phyloP scores from a whole-genome alignment of 352 stramenopile species.

The Phytophthora podocarpi region DNA sequence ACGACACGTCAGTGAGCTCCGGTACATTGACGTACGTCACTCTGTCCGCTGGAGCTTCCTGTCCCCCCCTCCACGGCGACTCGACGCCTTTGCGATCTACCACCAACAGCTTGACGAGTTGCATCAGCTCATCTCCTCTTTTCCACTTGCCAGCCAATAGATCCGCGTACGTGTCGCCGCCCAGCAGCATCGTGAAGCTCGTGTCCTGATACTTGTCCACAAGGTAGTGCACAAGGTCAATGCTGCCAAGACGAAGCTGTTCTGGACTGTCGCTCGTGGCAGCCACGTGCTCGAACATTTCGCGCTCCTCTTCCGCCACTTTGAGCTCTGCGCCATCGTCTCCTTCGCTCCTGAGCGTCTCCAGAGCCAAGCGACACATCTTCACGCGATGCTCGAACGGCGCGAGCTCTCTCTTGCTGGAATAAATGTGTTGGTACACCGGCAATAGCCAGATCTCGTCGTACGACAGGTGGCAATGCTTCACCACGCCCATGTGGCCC shows the following conservation, averaged over 20 bases:
- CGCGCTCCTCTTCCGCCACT: slow-evolving; percentile 67
- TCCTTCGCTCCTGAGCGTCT: slow-evolving; percentile 27
- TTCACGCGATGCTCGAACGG: slow-evolving; percentile 73
- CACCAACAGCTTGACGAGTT: slow-evolving; percentile 69
- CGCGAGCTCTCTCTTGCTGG: slow-evolving; percentile 74
- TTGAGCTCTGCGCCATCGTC: slow-evolving; percentile 36
- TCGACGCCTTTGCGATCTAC: slow-evolving; percentile 70
- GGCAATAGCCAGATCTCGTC: slow-evolving; percentile 91
- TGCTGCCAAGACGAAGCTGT: slow-evolving; percentile 60
- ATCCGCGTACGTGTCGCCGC: slow-evolving; percentile 86
- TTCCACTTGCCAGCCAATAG: slow-evolving; percentile 89
- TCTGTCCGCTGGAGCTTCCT: slow-evolving; percentile 1
- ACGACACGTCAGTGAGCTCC: slow-evolving; percentile 74
- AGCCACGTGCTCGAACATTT: slow-evolving; percentile 62
- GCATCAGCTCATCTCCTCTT: slow-evolving; percentile 71
- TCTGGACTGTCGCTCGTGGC: slow-evolving; percentile 28
- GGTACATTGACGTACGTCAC: slow-evolving; percentile 66
- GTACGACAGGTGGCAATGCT: slow-evolving; percentile 62
- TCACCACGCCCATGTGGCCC: slow-evolving; percentile 84
- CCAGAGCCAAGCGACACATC: slow-evolving; percentile 72
- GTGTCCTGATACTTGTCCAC: slow-evolving; percentile 46
- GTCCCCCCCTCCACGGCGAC: slow-evolving; percentile 35
- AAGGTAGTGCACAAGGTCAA: slow-evolving; percentile 76
- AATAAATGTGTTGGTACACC: slow-evolving; percentile 91
- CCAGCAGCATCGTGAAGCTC: slow-evolving; percentile 78